Evolutionary conservation across 1,284 basidiomycete species (phyloP), one percentile per base, ranked within the genome.

Genomic region (Sanghuangporus sanghuang): DNA sequence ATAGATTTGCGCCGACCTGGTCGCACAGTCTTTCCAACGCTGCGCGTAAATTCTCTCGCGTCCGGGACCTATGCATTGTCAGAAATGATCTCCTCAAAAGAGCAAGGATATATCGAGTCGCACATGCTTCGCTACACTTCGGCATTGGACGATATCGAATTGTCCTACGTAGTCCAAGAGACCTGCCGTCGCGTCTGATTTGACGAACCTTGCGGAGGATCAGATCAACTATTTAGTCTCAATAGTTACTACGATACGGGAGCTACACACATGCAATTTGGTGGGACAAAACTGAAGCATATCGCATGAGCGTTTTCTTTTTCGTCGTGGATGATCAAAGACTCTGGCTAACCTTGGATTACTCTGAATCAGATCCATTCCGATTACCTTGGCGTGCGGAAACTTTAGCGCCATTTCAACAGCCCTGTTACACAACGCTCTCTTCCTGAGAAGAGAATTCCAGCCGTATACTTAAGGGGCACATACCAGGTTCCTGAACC

Each of bases 361-460:
- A 56, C 60, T 61, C 44, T 66, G 53, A 42, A 60, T 61, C 14
- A 66, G 61, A 57, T 66, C 64, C 39, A 66, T 56, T 16, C 64
- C 64, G 32, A 66, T 46, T 27, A 66, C 57, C 46, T 63, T 57
- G n/a, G 64, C 60, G 38, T 62, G 48, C 12, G 64, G 64, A 46
- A 66, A 66, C 52, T 55, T 59, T 38, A 52, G 23, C n/a, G 64
- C 60, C 64, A 66, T 66, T 32, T 66, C 64, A 14, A 66, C 57
- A 0, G 64, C 61, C 64, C 64, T 66, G 39, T 62, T 27, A 9
- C 23, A 32, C 21, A n/a, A 1, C 35, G 54, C 35, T 32, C 3
- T 3, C 27, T 32, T 32, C 4, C 27, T 40, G 7, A 11, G 12
- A 49, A 32, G 7, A 49, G 12, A 39, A 16, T 60, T 14, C 27